A percentile compares a stretch with the other conserved stretches of the same genome.
Conservation (phyloP, 2,329 filamentous ascomycete genomes). For the Monilinia laxa region DNA sequence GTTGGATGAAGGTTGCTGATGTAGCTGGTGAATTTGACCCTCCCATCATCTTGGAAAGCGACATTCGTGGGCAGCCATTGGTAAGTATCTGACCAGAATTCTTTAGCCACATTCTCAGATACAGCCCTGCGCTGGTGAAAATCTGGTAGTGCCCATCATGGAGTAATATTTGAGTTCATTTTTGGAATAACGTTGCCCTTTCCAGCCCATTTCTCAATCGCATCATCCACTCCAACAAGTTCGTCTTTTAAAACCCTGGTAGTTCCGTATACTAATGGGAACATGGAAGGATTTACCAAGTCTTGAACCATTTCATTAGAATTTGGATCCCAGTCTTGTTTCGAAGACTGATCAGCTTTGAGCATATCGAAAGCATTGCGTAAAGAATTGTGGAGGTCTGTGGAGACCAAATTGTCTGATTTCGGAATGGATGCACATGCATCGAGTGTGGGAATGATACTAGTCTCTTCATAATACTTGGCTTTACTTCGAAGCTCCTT, state of each 20-base stretch:
- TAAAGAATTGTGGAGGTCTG: slow-evolving; percentile 45
- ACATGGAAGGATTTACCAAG: slow-evolving; percentile 64
- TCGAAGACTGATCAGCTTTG: slow-evolving; percentile 49
- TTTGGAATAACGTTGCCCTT: slow-evolving; percentile 30
- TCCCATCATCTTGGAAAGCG: slow-evolving; percentile 9
- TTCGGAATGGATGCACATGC: slow-evolving; percentile 48
- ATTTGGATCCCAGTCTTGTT: slow-evolving; percentile 59
- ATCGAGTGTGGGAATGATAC: slow-evolving; percentile 25
- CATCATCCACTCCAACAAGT: slow-evolving; percentile 31
- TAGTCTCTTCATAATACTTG: slow-evolving; percentile 27
- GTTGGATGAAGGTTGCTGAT: slow-evolving; percentile 49
- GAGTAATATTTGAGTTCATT: too few relatives aligned
- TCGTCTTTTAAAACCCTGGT: slow-evolving; percentile 44
- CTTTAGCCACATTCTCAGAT: too few relatives aligned
- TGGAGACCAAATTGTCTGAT: slow-evolving; percentile 49
- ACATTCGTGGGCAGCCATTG: slow-evolving; percentile 17
- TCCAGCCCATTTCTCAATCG: slow-evolving; percentile 34
- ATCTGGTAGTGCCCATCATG: not conserved
- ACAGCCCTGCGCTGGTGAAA: too few relatives aligned
- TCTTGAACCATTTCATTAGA: slow-evolving; percentile 58
- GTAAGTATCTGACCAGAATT: not conserved
- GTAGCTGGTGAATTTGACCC: slow-evolving; percentile 42
- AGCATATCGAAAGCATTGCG: slow-evolving; percentile 47
- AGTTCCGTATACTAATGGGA: slow-evolving; percentile 55
- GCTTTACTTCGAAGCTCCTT: slow-evolving; percentile 34